Evolutionary conservation across 2,329 filamentous ascomycete species (phyloP).

Genomic region (Penicillium decumbens): DNA sequence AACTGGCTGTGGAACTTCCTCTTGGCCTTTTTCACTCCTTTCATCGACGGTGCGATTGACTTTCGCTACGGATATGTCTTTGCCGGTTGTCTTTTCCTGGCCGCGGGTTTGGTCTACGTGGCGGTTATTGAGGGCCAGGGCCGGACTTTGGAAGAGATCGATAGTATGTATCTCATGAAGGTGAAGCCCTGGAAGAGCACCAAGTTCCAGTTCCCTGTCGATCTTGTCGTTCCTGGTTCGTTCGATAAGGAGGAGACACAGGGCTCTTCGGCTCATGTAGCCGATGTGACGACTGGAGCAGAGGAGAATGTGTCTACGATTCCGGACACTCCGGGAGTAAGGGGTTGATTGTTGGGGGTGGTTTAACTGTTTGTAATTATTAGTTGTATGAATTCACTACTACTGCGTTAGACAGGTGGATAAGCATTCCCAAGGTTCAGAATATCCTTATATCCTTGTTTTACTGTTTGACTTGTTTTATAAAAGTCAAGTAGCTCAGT

Average conservation of each 20-base stretch:
- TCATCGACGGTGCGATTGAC: conserved; percentile 66
- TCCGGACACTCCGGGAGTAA: conserved; percentile 1
- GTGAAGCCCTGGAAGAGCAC: conserved; percentile 58
- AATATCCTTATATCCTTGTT: not conserved
- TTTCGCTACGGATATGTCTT: conserved; percentile 74
- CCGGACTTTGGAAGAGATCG: conserved; percentile 67
- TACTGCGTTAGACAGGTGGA: too few relatives aligned
- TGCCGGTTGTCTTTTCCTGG: conserved; percentile 64
- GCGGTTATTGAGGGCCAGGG: conserved; percentile 68
- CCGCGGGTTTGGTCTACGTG: conserved; percentile 62
- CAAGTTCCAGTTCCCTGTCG: conserved; percentile 38
- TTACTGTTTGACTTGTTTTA: not conserved
- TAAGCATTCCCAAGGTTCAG: too few relatives aligned
- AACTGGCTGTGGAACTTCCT: conserved; percentile 74
- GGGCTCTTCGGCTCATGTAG: conserved; percentile 15
- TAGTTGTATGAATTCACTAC: not conserved
- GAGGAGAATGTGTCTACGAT: conserved; percentile 10
- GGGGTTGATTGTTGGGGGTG: not conserved
- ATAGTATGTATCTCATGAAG: conserved; percentile 64
- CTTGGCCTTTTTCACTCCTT: conserved; percentile 70
- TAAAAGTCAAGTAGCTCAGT: not conserved
- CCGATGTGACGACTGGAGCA: conserved; percentile 11
- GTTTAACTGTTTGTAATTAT: not conserved
- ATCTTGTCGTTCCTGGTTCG: conserved; percentile 17
- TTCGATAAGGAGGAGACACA: conserved; percentile 15